Percentiles rank a stretch among this genome's conserved stretches.
Evolutionary conservation across 1,139 yeast genomes (phyloP).

Genomic region (Yamadazyma triangularis): DNA sequence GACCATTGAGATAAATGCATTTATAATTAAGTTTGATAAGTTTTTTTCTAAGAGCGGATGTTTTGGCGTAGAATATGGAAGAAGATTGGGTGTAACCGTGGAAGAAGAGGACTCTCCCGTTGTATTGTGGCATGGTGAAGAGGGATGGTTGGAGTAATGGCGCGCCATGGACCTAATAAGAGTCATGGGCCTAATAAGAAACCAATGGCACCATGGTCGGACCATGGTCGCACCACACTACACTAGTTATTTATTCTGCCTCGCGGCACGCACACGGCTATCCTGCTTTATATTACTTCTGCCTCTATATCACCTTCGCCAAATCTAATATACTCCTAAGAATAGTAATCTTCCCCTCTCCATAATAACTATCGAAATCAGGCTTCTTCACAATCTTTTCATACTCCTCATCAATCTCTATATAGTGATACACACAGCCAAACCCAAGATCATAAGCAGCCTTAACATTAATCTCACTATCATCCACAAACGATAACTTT

Average conservation of each 20-base stretch:
- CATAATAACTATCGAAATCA: conserved; percentile 36
- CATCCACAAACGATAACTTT: conserved; percentile 68
- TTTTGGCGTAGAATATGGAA: conserved; percentile 42
- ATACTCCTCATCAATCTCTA: conserved; percentile 47
- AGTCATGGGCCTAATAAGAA: too few species aligned
- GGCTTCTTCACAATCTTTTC: conserved; percentile 21
- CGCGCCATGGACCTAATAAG: too few species aligned
- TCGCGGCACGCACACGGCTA: too few species aligned
- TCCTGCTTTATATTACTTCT: too few species aligned
- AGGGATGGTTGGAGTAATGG: too few species aligned
- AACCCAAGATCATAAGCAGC: conserved; percentile 51
- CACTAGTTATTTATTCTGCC: too few species aligned
- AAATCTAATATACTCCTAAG: conserved; percentile 29
- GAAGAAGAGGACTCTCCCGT: conserved; percentile 33
- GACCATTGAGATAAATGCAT: conserved; percentile 76
- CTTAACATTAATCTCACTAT: conserved; percentile 62
- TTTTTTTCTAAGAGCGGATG: conserved; percentile 41
- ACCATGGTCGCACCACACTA: too few species aligned
- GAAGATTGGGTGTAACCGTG: conserved; percentile 46
- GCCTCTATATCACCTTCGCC: too few species aligned
- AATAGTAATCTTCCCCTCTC: conserved; percentile 29
- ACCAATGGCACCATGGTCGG: too few species aligned
- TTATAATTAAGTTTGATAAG: conserved; percentile 43
- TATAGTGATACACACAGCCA: conserved; percentile 53
- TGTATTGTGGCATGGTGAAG: too few species aligned